Percentiles rank a stretch among this genome's conserved stretches.
Evolutionary conservation across 192 early-diverging fungal genomes (phyloP).

Genomic region (Umbelopsis ramanniana): DNA sequence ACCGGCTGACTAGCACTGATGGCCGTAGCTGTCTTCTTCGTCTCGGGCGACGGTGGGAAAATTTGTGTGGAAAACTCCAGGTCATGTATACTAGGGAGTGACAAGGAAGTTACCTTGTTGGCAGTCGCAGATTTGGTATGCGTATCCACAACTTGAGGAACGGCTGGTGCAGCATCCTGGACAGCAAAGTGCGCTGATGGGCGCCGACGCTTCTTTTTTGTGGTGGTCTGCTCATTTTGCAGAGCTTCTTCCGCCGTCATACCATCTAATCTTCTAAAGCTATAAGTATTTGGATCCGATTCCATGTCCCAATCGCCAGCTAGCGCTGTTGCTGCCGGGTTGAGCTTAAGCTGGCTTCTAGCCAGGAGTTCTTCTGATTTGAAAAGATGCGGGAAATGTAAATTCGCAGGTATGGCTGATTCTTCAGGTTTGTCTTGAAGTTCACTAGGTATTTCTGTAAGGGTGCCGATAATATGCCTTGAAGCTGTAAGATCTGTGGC

Average conservation of each 20-base stretch:
- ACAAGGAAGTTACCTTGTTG: background rate
- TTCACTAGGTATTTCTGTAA: background rate
- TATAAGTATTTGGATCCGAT: background rate
- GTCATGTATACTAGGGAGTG: background rate
- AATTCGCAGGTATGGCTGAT: background rate
- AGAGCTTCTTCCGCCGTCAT: background rate
- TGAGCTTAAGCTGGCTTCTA: background rate
- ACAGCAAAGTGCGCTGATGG: background rate
- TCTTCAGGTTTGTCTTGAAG: background rate
- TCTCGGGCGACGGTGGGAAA: background rate
- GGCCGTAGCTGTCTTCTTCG: background rate
- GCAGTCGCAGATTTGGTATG: background rate
- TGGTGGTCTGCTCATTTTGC: background rate
- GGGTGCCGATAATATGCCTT: background rate
- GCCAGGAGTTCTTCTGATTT: background rate
- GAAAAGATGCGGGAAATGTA: background rate
- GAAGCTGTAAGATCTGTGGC: background rate
- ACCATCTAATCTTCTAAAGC: background rate
- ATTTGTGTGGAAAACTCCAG: background rate
- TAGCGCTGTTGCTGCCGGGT: background rate
- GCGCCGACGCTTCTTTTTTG: background rate
- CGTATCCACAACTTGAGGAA: background rate
- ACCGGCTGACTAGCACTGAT: conserved; percentile 9
- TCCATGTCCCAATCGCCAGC: conserved; percentile 15
- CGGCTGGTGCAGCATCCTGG: background rate